These are phyloP conservation scores for Zymoseptoria crescenta DNA, from an alignment of 2,329 filamentous ascomycete genomes.

Conservation along the genomic window DNA sequence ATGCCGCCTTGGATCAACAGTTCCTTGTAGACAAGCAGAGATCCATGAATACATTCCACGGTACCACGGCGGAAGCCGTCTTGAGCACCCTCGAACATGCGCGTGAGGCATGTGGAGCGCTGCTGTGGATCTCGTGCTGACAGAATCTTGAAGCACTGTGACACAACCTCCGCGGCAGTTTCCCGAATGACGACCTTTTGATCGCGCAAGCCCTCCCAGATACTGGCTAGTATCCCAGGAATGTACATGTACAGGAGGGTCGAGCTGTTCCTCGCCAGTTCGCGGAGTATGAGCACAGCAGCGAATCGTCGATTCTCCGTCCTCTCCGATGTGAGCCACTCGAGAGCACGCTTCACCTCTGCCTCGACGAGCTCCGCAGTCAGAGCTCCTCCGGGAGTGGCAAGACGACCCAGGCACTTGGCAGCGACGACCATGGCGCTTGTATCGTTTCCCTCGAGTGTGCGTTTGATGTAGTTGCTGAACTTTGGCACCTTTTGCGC, in stretches of 20 bases:
- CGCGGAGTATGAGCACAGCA: constrained; percentile 81
- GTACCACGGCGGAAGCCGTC: constrained; percentile 71
- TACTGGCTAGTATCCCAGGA: constrained; percentile 87
- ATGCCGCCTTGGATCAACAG: constrained; percentile 90
- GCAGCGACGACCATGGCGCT: constrained; percentile 86
- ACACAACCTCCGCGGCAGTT: constrained; percentile 86
- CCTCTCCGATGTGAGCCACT: constrained; percentile 93
- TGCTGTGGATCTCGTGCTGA: constrained; percentile 83
- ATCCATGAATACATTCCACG: constrained; percentile 87
- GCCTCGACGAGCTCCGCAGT: constrained; percentile 95
- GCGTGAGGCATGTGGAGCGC: constrained; percentile 78
- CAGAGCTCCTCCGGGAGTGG: constrained; percentile 82
- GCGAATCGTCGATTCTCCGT: constrained; percentile 90
- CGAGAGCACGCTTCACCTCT: constrained; percentile 89
- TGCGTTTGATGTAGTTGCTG: constrained; percentile 77
- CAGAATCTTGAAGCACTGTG: constrained; percentile 92
- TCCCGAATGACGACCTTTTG: constrained; percentile 84
- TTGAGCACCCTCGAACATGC: constrained; percentile 81
- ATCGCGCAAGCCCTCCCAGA: constrained; percentile 91
- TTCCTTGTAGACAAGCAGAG: constrained; percentile 84
- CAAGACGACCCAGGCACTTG: constrained; percentile 79
- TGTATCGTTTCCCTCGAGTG: constrained; percentile 84
- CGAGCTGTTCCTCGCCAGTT: constrained; percentile 84
- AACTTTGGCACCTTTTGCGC: constrained; percentile 92
- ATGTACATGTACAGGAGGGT: constrained; percentile 95